Base-by-base conservation (phyloP, 75 land plant genomes). In the Cupressus sempervirens region DNA sequence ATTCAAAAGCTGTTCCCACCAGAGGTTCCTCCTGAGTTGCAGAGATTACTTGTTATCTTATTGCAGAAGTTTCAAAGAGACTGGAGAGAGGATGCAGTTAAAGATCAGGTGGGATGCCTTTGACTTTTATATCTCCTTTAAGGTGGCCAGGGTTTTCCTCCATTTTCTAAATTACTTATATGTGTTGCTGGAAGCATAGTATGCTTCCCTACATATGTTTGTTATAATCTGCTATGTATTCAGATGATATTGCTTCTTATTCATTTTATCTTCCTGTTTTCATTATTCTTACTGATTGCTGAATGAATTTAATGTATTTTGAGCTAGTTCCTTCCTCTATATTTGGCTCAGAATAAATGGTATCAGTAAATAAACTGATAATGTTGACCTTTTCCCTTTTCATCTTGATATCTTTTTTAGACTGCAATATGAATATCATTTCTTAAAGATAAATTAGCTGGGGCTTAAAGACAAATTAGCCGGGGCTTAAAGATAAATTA, bases 31-130 rank as follows among this genome's bases (percentile, higher is more conserved):
- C 94, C 90, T 29, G 92, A 93, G 82, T 70, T 93, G 75, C 89
- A 91, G 50, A 88, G 91, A 79, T 76, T 91, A 14, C 87, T 93
- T 81, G 91, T 89, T 4, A 52, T 91, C 4, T 83, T 93, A 58
- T 81, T 93, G 38, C 89, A 89, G 77, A 93, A 91, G 79, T 93
- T 93, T 83, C 92, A 91, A 79, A 81, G 79, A 7, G 92, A 91
- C 54, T 93, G 94, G 94, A 87, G 86, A 48, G 89, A 92, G 76
- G 93, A 91, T 83, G 89, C 84, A 34, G 68, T 85, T 36, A 89
- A 90, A 36, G 92, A 92, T 81, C 88, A 90, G 90, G 93, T 92
- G 54, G 83, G 23, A 13, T 34, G 4, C 35, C 54, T 53, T 38
- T 32, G 14, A 70, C 7, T 9, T 70, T 70, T 70, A 30, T 30